Evolutionary conservation across 768 basidiomycete species (phyloP).

Genomic region (Cystobasidium ongulense): DNA sequence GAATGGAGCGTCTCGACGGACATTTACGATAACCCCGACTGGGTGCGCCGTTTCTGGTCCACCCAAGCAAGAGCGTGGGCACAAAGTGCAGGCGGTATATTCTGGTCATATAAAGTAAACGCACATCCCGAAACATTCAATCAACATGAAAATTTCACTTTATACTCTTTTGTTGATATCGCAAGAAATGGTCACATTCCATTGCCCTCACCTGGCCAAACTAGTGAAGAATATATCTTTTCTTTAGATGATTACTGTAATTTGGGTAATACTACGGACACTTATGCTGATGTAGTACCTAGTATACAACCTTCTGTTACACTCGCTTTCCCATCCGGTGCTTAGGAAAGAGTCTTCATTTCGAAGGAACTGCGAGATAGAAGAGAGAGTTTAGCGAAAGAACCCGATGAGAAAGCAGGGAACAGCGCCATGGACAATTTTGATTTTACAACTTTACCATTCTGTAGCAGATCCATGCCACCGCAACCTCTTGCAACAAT

Average conservation of each 20-base stretch:
- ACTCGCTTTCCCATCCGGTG: neutral
- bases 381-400: neutral
- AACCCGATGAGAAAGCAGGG: neutral
- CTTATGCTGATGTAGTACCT: slow-evolving; percentile 3
- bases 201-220: neutral
- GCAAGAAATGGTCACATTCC: slow-evolving; percentile 6
- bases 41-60: slow-evolving; percentile 39
- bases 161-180: slow-evolving; percentile 13
- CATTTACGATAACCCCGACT: slow-evolving; percentile 36
- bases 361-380: too few relatives aligned
- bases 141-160: slow-evolving; percentile 3
- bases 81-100: slow-evolving; percentile 34
- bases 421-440: neutral
- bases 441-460: neutral
- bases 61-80: slow-evolving; percentile 40
- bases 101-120: slow-evolving; percentile 26
- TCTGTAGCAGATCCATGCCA: neutral
- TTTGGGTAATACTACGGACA: slow-evolving; percentile 17
- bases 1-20: slow-evolving; percentile 36
- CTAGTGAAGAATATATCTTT: slow-evolving; percentile 2
- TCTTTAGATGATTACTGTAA: slow-evolving; percentile 1
- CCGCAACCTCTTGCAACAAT: too few relatives aligned
- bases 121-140: neutral
- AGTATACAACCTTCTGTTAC: slow-evolving; percentile 16
- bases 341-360: too few relatives aligned